Percentiles rank a stretch among this genome's conserved stretches.
phyloP scores from a whole-genome alignment of 2,329 filamentous ascomycete species.

The Aureobasidium sp. region DNA sequence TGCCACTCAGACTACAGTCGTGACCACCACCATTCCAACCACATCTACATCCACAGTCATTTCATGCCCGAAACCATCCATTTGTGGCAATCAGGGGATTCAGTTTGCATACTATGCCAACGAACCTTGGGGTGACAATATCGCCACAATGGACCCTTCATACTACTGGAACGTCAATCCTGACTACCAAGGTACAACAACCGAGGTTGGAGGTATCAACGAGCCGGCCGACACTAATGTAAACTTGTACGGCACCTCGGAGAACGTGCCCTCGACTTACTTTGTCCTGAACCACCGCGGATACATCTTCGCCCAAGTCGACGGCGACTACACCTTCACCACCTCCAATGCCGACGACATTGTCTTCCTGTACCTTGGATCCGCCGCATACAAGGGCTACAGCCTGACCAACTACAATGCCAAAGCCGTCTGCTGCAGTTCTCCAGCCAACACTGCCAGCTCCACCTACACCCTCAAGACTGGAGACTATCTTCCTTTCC shows the following conservation, averaged over 20 bases:
- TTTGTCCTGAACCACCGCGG: constrained; percentile 22
- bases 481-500: constrained; percentile 3
- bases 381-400: constrained; percentile 20
- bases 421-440: background rate
- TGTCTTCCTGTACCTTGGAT: constrained; percentile 21
- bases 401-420: constrained; percentile 17
- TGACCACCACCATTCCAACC: constrained; percentile 19
- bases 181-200: background rate
- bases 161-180: background rate
- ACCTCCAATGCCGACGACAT: constrained; percentile 20
- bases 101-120: constrained; percentile 8
- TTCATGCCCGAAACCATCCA: constrained; percentile 17
- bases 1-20: constrained; percentile 8
- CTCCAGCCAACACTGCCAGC: background rate
- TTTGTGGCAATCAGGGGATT: constrained; percentile 7
- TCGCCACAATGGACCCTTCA: background rate
- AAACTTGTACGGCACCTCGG: background rate
- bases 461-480: background rate
- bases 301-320: constrained; percentile 17
- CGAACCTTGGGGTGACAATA: background rate
- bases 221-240: background rate
- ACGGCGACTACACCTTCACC: constrained; percentile 22
- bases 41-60: constrained; percentile 18
- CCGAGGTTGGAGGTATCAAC: constrained; percentile 2
- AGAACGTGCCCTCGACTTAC: background rate